Conservation (phyloP, 2,329 filamentous ascomycete genomes). For the Hypoxylon rubiginosum region DNA sequence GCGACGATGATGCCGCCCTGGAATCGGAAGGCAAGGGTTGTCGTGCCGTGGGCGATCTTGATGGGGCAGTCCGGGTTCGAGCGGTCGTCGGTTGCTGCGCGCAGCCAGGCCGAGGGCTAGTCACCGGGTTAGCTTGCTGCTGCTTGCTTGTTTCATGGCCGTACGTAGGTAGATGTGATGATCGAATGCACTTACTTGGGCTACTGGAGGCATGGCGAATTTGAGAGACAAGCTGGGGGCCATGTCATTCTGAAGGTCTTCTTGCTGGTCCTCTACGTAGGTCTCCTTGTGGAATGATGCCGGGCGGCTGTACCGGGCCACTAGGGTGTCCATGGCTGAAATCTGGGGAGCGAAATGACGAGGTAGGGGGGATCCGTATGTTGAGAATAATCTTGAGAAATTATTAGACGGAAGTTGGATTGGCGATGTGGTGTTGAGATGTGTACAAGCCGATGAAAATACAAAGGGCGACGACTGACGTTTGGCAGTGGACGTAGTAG, state of each 20-base stretch:
- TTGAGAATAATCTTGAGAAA: slow-evolving; percentile 19
- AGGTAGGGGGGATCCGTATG: slow-evolving; percentile 6
- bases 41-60: slow-evolving; percentile 99
- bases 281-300: slow-evolving; percentile 79
- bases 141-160: slow-evolving; percentile 1
- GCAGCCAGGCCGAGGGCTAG: slow-evolving; percentile 92
- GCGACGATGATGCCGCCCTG: slow-evolving; percentile 98
- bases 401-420: slow-evolving; percentile 9
- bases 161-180: neutral
- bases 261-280: slow-evolving; percentile 78
- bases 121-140: slow-evolving; percentile 18
- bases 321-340: slow-evolving; percentile 85
- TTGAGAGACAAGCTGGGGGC: slow-evolving; percentile 86
- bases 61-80: slow-evolving; percentile 97
- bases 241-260: slow-evolving; percentile 78
- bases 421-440: slow-evolving; percentile 33
- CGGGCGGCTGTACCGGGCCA: slow-evolving; percentile 90
- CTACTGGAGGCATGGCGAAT: slow-evolving; percentile 94
- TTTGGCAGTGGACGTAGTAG: slow-evolving; percentile 21
- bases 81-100: slow-evolving; percentile 96
- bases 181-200: slow-evolving; percentile 73
- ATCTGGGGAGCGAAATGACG: slow-evolving; percentile 12
- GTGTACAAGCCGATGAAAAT: slow-evolving; percentile 19
- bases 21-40: slow-evolving; percentile 97
- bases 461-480: slow-evolving; percentile 31